A percentile compares a stretch with the other conserved stretches of the same genome.
Conservation (phyloP, 2,329 filamentous ascomycete species). For the Paraphoma sp. region DNA sequence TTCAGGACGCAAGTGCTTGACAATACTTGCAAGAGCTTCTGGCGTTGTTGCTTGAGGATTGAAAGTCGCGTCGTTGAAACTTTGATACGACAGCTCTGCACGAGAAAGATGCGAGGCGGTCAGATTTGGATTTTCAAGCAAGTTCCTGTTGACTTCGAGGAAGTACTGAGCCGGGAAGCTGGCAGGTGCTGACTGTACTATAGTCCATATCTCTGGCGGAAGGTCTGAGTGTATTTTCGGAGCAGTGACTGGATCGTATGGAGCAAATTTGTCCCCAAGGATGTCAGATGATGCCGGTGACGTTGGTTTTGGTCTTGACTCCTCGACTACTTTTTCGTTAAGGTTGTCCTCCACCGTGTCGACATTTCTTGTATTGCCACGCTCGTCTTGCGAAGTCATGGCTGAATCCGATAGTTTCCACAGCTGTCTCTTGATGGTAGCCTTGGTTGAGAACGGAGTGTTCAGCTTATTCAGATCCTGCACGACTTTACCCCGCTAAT, state of each 20-base stretch:
- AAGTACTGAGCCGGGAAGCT: constrained; percentile 70
- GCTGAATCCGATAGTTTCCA: too few relatives aligned
- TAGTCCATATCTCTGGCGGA: constrained; percentile 44
- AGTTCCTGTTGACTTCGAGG: constrained; percentile 71
- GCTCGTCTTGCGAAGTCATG: too few relatives aligned
- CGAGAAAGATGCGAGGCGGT: constrained; percentile 80
- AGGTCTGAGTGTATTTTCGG: constrained; percentile 34
- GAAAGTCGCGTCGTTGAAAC: constrained; percentile 47
- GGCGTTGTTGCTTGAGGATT: constrained; percentile 38
- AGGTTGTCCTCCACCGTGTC: too few relatives aligned
- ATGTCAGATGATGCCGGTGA: neutral
- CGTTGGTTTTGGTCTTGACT: neutral
- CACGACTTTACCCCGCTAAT: too few relatives aligned
- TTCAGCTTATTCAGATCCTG: too few relatives aligned
- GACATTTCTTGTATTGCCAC: too few relatives aligned
- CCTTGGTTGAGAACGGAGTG: too few relatives aligned
- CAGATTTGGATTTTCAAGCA: constrained; percentile 80
- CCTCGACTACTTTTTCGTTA: too few relatives aligned
- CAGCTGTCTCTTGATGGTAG: too few relatives aligned
- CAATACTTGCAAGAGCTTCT: constrained; percentile 50
- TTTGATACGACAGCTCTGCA: constrained; percentile 73
- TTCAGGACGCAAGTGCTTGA: constrained; percentile 57
- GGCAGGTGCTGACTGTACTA: constrained; percentile 56
- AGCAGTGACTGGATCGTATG: constrained; percentile 36
- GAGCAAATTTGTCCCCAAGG: constrained; percentile 36